A percentile compares a stretch with the other conserved stretches of the same genome.
phyloP scores from a whole-genome alignment of 495 filamentous ascomycete genomes.

The Tetracladium marchalianum region DNA sequence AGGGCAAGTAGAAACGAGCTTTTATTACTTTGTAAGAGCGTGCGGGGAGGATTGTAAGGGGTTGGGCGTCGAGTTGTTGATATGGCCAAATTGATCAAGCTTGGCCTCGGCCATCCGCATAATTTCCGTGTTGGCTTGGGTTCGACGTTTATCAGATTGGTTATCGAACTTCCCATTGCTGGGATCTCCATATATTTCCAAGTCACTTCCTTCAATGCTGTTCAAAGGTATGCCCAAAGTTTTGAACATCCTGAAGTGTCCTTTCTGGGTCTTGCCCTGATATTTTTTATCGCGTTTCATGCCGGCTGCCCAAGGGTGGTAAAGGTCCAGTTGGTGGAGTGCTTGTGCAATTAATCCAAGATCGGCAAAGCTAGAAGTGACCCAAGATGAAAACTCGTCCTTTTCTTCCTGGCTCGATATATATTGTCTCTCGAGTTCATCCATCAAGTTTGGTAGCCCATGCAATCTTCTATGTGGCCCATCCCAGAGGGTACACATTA shows the following conservation, averaged over 20 bases:
- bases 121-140: slow-evolving; percentile 29
- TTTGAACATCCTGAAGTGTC: slow-evolving; percentile 15
- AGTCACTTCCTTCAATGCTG: slow-evolving; percentile 7
- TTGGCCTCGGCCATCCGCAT: slow-evolving; percentile 35
- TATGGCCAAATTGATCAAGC: slow-evolving; percentile 41
- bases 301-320: slow-evolving; percentile 36
- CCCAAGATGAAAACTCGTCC: slow-evolving; percentile 27
- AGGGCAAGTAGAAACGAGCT: slow-evolving; percentile 31
- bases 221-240: slow-evolving; percentile 6
- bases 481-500: slow-evolving; percentile 6
- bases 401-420: slow-evolving; percentile 24
- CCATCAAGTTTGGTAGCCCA: slow-evolving; percentile 26
- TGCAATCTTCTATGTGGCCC: slow-evolving; percentile 19
- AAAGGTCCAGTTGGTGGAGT: slow-evolving; percentile 31
- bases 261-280: slow-evolving; percentile 21
- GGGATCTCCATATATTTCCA: slow-evolving; percentile 21
- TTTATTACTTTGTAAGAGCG: slow-evolving; percentile 38
- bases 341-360: slow-evolving; percentile 33
- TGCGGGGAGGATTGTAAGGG: slow-evolving; percentile 28
- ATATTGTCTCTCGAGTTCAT: slow-evolving; percentile 37
- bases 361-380: slow-evolving; percentile 29
- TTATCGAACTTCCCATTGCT: slow-evolving; percentile 32
- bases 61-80: slow-evolving; percentile 12
- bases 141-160: slow-evolving; percentile 37
- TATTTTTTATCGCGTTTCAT: slow-evolving; percentile 22